Conservation (phyloP, 2,329 filamentous ascomycete species). For the Hypoxylon sp. region DNA sequence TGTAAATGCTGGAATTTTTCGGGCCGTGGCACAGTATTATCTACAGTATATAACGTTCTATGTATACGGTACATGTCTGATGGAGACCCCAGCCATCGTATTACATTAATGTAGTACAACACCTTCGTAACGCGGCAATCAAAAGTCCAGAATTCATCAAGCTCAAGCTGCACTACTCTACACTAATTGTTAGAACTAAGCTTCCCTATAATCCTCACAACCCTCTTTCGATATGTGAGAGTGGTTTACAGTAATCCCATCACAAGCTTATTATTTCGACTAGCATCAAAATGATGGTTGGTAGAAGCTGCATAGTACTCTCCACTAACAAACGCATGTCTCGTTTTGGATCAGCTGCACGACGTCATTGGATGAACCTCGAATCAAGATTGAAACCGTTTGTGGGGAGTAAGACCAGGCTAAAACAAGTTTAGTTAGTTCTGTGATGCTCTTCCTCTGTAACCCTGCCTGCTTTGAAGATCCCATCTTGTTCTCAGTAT, state of each 20-base stretch:
- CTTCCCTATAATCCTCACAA: too few species aligned
- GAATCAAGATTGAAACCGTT: slow-evolving; percentile 16
- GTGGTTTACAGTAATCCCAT: background rate
- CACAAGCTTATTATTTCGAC: slow-evolving; percentile 1
- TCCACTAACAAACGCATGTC: slow-evolving; percentile 28
- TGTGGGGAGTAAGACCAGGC: slow-evolving; percentile 34
- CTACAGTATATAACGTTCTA: background rate
- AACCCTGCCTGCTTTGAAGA: slow-evolving; percentile 22
- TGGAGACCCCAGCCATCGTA: background rate
- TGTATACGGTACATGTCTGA: slow-evolving; percentile 3
- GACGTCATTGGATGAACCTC: slow-evolving; percentile 35
- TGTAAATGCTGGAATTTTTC: slow-evolving; percentile 14
- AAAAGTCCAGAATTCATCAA: background rate
- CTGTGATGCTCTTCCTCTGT: slow-evolving; percentile 20
- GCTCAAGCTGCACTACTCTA: background rate
- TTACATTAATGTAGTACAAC: background rate
- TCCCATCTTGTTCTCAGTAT: slow-evolving; percentile 20
- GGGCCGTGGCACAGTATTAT: slow-evolving; percentile 15
- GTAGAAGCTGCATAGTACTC: slow-evolving; percentile 12
- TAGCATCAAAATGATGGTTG: slow-evolving; percentile 1
- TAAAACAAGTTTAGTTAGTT: slow-evolving; percentile 32
- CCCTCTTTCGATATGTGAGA: background rate
- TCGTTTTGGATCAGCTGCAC: slow-evolving; percentile 35
- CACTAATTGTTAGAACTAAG: background rate
- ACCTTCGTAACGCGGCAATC: background rate